These are phyloP conservation scores for Termitomyces sp. DNA, from an alignment of 768 basidiomycete species.

Conservation along the genomic window DNA sequence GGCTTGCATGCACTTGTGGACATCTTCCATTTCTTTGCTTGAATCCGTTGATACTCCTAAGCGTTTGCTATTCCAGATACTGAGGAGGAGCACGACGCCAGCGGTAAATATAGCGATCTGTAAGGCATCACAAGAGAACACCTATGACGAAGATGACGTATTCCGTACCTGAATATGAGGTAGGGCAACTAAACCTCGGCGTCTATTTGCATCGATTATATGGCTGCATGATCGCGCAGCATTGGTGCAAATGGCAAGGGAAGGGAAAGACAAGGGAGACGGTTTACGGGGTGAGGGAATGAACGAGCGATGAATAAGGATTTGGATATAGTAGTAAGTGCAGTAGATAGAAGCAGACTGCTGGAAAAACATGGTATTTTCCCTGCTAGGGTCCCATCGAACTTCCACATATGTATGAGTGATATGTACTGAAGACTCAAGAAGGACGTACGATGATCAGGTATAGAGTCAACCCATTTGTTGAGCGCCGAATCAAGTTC, in stretches of 20 bases:
- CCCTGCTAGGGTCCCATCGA: slow-evolving; percentile 49
- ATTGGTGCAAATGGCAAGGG: slow-evolving; percentile 71
- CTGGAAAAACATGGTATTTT: slow-evolving; percentile 41
- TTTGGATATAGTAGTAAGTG: slow-evolving; percentile 55
- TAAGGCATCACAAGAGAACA: not conserved
- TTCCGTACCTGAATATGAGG: slow-evolving; percentile 32
- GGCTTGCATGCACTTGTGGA: slow-evolving; percentile 57
- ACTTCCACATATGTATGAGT: slow-evolving; percentile 23
- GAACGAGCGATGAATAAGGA: slow-evolving; percentile 75
- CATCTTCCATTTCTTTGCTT: slow-evolving; percentile 56
- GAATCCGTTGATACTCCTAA: slow-evolving; percentile 43
- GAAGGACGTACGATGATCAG: slow-evolving; percentile 44
- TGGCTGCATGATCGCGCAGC: slow-evolving; percentile 82
- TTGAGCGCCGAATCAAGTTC: slow-evolving; percentile 71
- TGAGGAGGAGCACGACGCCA: slow-evolving; percentile 57
- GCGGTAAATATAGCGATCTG: slow-evolving; percentile 40
- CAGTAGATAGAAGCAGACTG: slow-evolving; percentile 57
- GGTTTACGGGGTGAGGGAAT: slow-evolving; percentile 55
- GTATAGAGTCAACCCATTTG: slow-evolving; percentile 64
- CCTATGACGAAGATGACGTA: slow-evolving; percentile 1
- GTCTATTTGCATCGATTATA: slow-evolving; percentile 57
- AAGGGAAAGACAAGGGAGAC: slow-evolving; percentile 50
- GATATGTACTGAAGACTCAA: not conserved
- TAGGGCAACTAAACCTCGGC: slow-evolving; percentile 23
- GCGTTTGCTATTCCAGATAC: slow-evolving; percentile 60